Evolutionary conservation across 2,329 filamentous ascomycete species (phyloP).

Genomic region (Beauveria varroae): DNA sequence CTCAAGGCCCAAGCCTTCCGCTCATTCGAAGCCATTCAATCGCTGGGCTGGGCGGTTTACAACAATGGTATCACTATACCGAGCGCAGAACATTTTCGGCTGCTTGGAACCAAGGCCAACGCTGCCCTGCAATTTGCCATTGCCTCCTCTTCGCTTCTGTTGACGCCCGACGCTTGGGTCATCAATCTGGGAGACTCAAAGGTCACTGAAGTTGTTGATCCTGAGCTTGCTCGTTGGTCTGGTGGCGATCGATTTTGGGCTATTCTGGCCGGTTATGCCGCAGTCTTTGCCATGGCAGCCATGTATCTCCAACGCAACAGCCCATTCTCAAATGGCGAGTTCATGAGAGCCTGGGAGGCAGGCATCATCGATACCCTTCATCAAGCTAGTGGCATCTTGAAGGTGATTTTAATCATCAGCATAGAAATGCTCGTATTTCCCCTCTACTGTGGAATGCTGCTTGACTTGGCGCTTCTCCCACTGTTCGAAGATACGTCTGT

Average conservation of each 20-base stretch:
- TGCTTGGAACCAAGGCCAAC: neutral
- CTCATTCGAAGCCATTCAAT: conserved; percentile 32
- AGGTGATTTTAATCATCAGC: conserved; percentile 95
- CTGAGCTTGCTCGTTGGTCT: conserved; percentile 60
- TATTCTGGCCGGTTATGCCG: conserved; percentile 72
- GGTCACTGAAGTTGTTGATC: conserved; percentile 35
- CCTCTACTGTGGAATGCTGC: conserved; percentile 84
- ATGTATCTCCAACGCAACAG: conserved; percentile 71
- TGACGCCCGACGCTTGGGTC: conserved; percentile 49
- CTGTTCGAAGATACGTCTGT: conserved; percentile 79
- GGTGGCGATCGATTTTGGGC: conserved; percentile 59
- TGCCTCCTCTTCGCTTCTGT: conserved; percentile 20
- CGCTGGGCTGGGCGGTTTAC: conserved; percentile 35
- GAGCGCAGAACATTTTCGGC: conserved; percentile 14
- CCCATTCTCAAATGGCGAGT: conserved; percentile 53
- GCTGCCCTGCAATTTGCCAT: neutral
- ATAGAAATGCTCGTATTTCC: conserved; percentile 99
- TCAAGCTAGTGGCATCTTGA: conserved; percentile 93
- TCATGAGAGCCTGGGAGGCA: conserved; percentile 61
- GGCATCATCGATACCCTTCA: conserved; percentile 74
- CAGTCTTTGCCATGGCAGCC: conserved; percentile 65
- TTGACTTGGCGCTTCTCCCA: conserved; percentile 82
- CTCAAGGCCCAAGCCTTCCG: conserved; percentile 47
- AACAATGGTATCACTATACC: conserved; percentile 31
- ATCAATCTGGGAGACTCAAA: conserved; percentile 45